phyloP scores from a whole-genome alignment of 176 grass and related monocot genomes.

The Lolium rigidum region DNA sequence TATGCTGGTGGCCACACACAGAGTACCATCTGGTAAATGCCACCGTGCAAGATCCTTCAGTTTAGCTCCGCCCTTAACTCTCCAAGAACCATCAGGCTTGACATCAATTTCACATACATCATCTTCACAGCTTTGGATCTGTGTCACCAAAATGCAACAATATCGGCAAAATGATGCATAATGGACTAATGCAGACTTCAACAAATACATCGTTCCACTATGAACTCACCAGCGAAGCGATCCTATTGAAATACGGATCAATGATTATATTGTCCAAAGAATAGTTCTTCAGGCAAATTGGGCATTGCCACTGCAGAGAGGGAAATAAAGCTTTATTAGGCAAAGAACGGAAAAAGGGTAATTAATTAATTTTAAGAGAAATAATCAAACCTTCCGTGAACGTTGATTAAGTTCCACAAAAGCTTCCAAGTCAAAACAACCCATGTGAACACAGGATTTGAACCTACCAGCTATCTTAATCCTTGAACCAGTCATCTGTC shows the following conservation, averaged over 20 bases:
- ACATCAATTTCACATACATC: conserved; percentile 82
- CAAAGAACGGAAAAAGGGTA: background rate
- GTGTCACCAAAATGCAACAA: conserved; percentile 45
- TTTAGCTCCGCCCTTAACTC: conserved; percentile 65
- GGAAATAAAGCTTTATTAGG: conserved; percentile 22
- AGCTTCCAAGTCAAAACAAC: conserved; percentile 97
- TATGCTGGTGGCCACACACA: conserved; percentile 41
- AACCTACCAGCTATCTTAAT: conserved; percentile 92
- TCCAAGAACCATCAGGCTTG: conserved; percentile 86
- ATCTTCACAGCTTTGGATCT: conserved; percentile 75
- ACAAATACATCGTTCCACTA: conserved; percentile 19
- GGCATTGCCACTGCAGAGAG: conserved; percentile 93
- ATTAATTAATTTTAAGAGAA: conserved; percentile 23
- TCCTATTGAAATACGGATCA: conserved; percentile 96
- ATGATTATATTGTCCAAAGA: conserved; percentile 79
- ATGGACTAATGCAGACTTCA: conserved; percentile 27
- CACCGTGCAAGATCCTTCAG: conserved; percentile 69
- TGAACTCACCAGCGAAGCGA: conserved; percentile 78
- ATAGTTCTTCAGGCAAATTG: conserved; percentile 90
- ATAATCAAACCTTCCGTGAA: conserved; percentile 76
- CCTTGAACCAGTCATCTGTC: conserved; percentile 85
- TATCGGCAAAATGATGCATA: conserved; percentile 32
- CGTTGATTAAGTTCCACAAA: conserved; percentile 86
- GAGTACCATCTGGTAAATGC: conserved; percentile 89
- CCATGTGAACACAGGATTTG: conserved; percentile 87